A percentile compares a stretch with the other conserved stretches of the same genome.
Conservation (phyloP, 1,284 basidiomycete species). For the Moesziomyces antarcticus region DNA sequence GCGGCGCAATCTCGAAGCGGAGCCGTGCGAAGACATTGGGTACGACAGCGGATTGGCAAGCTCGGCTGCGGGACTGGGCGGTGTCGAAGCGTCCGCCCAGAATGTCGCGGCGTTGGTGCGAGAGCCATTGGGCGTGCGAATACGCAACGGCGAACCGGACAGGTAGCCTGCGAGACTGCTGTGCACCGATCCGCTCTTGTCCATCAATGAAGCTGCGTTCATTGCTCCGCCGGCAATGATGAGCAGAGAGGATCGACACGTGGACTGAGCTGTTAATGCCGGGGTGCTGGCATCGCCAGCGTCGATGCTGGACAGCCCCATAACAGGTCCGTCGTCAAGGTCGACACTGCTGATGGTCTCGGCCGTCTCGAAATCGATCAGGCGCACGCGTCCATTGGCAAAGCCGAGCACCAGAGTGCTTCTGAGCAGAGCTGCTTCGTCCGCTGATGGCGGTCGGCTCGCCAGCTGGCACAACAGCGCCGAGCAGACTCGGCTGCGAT, state of each 20-base stretch:
- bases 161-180: slow-evolving; percentile 23
- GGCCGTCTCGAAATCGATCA: slow-evolving; percentile 29
- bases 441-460: slow-evolving; percentile 17
- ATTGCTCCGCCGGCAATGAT: slow-evolving; percentile 14
- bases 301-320: slow-evolving; percentile 8
- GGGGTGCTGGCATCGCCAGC: slow-evolving; percentile 23
- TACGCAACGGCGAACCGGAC: slow-evolving; percentile 38
- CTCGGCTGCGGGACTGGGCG: slow-evolving; percentile 43
- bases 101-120: slow-evolving; percentile 34
- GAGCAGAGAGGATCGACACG: slow-evolving; percentile 28
- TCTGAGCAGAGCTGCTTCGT: slow-evolving; percentile 26
- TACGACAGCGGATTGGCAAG: slow-evolving; percentile 33
- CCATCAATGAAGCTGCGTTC: slow-evolving; percentile 13
- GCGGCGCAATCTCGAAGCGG: slow-evolving; percentile 31
- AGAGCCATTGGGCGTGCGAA: slow-evolving; percentile 39
- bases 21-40: slow-evolving; percentile 49
- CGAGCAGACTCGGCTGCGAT: slow-evolving; percentile 28
- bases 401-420: slow-evolving; percentile 42
- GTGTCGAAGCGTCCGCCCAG: slow-evolving; percentile 41
- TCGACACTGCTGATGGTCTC: slow-evolving; percentile 33
- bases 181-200: slow-evolving; percentile 37
- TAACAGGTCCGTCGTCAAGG: slow-evolving; percentile 42
- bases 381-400: slow-evolving; percentile 28
- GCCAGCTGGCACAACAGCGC: slow-evolving; percentile 29
- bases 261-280: slow-evolving; percentile 33